Evolutionary conservation across 176 grass and related monocot genomes (phyloP).

Genomic region (Cymbopogon citratus): DNA sequence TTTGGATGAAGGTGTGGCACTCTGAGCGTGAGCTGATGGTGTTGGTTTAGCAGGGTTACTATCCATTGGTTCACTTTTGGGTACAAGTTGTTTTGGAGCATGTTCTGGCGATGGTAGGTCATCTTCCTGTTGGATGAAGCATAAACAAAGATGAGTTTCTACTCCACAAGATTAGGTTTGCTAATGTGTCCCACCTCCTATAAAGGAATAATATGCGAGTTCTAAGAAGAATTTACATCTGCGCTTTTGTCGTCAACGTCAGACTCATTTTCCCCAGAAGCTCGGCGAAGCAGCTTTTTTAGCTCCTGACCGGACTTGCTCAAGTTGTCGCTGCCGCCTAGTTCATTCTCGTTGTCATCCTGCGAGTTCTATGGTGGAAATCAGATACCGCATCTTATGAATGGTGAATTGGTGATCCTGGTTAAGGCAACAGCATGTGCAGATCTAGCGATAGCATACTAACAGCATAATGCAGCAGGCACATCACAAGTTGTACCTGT

Average conservation of each 20-base stretch:
- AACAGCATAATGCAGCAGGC: constrained; percentile 13
- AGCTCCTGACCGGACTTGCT: constrained; percentile 93
- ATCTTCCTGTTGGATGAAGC: constrained; percentile 55
- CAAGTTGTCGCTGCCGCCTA: constrained; percentile 36
- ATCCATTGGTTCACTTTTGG: constrained; percentile 55
- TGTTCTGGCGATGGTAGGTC: constrained; percentile 40
- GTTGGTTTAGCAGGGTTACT: constrained; percentile 42
- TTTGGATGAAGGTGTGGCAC: constrained; percentile 42
- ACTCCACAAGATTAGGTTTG: constrained; percentile 1
- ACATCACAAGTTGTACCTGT: constrained; percentile 47
- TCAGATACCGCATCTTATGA: not conserved
- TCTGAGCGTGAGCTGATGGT: constrained; percentile 16
- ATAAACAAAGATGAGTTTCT: constrained; percentile 11
- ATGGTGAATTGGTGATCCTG: not conserved
- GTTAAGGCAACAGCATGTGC: constrained; percentile 3
- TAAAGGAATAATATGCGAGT: constrained; percentile 7
- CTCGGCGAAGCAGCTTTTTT: constrained; percentile 63
- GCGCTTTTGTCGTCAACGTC: constrained; percentile 52
- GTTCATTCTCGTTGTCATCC: constrained; percentile 80
- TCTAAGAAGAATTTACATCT: constrained; percentile 45
- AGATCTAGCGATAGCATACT: constrained; percentile 1
- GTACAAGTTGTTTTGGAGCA: constrained; percentile 49
- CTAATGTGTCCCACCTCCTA: not conserved
- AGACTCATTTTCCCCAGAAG: constrained; percentile 57
- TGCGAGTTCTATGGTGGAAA: constrained; percentile 25